These are phyloP conservation scores for Sporothrix humicola DNA, from an alignment of 2,329 filamentous ascomycete species.

Conservation along the genomic window DNA sequence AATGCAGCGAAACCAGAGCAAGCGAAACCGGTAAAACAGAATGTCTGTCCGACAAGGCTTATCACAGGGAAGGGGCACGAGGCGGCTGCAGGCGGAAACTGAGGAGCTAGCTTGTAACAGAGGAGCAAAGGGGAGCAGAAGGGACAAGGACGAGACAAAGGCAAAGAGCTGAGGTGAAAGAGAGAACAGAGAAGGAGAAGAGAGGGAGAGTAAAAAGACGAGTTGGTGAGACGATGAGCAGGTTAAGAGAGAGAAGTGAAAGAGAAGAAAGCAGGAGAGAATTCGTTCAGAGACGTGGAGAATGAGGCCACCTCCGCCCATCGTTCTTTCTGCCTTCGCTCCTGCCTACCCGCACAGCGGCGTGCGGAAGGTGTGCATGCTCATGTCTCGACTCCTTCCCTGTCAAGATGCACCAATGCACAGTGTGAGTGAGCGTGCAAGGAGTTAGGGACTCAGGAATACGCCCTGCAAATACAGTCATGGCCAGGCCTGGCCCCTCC, in stretches of 20 bases:
- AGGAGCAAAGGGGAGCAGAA: not conserved
- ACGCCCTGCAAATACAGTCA: conserved; percentile 14
- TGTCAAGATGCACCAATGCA: not conserved
- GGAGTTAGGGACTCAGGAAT: not conserved
- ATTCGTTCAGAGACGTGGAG: not conserved
- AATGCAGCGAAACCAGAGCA: conserved; percentile 10
- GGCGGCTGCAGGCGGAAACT: conserved; percentile 9
- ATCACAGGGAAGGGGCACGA: conserved; percentile 7
- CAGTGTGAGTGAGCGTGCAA: conserved; percentile 13
- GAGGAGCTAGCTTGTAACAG: conserved; percentile 23
- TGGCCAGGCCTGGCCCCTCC: conserved; percentile 21
- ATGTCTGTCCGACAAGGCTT: conserved; percentile 21
- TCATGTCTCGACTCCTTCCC: conserved; percentile 19
- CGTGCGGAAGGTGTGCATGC: not conserved
- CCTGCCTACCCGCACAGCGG: conserved; percentile 24
- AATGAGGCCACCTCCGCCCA: conserved; percentile 21
- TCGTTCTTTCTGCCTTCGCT: conserved; percentile 18
- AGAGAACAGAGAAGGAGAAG: not conserved
- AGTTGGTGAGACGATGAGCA: not conserved
- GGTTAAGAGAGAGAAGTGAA: conserved; percentile 11
- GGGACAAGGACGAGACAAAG: conserved; percentile 4
- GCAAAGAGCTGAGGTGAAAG: not conserved
- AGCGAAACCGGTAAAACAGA: conserved; percentile 25
- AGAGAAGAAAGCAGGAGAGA: not conserved
- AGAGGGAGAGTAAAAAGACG: not conserved